Evolutionary conservation across 371 early-diverging fungal species (phyloP), one percentile per base, ranked within the genome.

Genomic region (Syncephalis plumigaleata): DNA sequence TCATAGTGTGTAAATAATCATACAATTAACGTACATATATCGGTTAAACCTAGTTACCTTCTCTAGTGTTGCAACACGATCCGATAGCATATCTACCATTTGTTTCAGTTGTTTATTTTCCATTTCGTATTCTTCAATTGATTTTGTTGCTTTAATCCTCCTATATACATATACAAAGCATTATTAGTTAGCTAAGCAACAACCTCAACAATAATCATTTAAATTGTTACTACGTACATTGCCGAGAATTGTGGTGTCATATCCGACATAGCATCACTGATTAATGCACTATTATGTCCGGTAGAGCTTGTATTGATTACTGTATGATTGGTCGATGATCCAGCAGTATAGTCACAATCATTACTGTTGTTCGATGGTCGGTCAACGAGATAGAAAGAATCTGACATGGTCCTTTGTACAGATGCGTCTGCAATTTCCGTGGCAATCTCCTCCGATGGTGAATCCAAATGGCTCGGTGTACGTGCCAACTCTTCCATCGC

Each of bases 51-150:
- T 18, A 25, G 9, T 18, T 60, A 74, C 77, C 64, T 74, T 79
- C 56, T 89, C 87, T 45, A 86, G 60, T 11, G 67, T 50, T 9
- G 68, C 58, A 13, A 87, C 63, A 17, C 74, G 62, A 46, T 64
- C 65, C 13, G 75, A 66, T 4, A 86, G 57, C 5, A 60, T 61
- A 43, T 75, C 75, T 7, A 85, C 51, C 1, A 77, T 70, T 43
- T 60, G 52, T 44, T 74, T 75, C 18, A 88, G 58, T 11, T 75
- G 69, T 36, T 71, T 64, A 52, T 91, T 88, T 52, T 87, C 87
- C 17, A 72, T 52, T 13, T 64, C 60, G 37, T 72, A 70, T 54
- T 79, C 79, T 48, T 81, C 75, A 24, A 57, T 36, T 36, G 76
- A 69, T 55, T 74, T 73, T 9, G 52, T 51, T 2, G 55, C 42